These are phyloP conservation scores for Xerophyta viscosa DNA, from an alignment of 106 monocot genomes.

Conservation along the genomic window DNA sequence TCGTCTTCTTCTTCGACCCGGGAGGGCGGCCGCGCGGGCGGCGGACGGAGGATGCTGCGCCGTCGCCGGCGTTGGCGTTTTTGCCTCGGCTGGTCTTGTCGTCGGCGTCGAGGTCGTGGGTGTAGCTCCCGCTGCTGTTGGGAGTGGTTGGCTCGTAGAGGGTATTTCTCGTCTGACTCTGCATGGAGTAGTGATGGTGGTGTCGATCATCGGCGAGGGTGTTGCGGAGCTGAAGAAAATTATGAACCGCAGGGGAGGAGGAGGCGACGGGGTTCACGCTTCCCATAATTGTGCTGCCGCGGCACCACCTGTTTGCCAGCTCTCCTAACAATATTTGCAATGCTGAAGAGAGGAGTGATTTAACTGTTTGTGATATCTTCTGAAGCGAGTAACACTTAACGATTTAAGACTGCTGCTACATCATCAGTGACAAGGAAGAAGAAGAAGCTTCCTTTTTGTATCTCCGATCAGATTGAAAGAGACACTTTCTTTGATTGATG, in stretches of 20 bases:
- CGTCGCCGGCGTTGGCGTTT: too few species aligned
- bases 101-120: constrained; percentile 5
- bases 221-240: constrained; percentile 14
- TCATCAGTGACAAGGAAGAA: too few species aligned
- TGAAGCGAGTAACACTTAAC: too few species aligned
- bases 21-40: constrained; percentile 35
- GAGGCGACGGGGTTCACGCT: constrained; percentile 19
- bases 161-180: background rate
- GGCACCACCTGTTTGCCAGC: constrained; percentile 66
- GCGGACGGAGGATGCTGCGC: too few species aligned
- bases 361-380: too few species aligned
- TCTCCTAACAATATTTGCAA: too few species aligned
- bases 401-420: too few species aligned
- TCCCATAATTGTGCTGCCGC: constrained; percentile 24
- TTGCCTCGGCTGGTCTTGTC: background rate
- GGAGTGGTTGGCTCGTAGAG: constrained; percentile 6
- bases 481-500: too few species aligned
- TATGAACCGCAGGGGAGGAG: constrained; percentile 8
- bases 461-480: too few species aligned
- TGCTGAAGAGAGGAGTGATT: too few species aligned
- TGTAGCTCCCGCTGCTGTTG: constrained; percentile 22
- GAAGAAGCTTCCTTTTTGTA: too few species aligned
- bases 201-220: constrained; percentile 4
- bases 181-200: constrained; percentile 10
- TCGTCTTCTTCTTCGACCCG: constrained; percentile 49